phyloP scores from a whole-genome alignment of 2,329 filamentous ascomycete species.

The Venturia nashicola region DNA sequence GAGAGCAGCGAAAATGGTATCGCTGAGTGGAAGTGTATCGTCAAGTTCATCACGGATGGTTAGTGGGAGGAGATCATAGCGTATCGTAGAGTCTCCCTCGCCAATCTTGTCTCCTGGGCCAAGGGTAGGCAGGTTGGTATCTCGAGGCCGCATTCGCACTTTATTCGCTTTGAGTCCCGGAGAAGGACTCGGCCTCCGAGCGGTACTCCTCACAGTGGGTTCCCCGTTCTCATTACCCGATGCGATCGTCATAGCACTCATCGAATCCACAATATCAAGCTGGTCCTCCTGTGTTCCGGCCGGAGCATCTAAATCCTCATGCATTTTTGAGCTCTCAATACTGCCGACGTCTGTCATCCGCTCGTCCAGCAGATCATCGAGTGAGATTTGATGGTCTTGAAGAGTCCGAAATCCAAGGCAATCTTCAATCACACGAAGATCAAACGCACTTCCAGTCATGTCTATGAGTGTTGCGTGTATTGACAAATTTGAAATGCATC shows the following conservation, averaged over 20 bases:
- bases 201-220: background rate
- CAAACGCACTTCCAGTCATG: conserved; percentile 74
- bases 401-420: conserved; percentile 72
- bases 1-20: conserved; percentile 56
- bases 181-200: background rate
- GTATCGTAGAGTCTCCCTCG: conserved; percentile 68
- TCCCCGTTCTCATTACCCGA: background rate
- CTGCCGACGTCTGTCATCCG: conserved; percentile 53
- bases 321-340: conserved; percentile 47
- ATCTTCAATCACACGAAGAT: conserved; percentile 78
- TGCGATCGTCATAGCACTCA: background rate
- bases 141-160: background rate
- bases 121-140: conserved; percentile 23
- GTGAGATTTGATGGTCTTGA: conserved; percentile 55
- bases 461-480: conserved; percentile 87
- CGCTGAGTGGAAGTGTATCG: conserved; percentile 30
- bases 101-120: conserved; percentile 49
- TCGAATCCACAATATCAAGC: background rate
- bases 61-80: conserved; percentile 54
- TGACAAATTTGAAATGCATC: conserved; percentile 74
- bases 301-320: conserved; percentile 24
- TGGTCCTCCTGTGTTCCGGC: background rate
- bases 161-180: background rate
- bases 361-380: conserved; percentile 53
- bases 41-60: conserved; percentile 17